Evolutionary conservation across 768 basidiomycete species (phyloP), one percentile per base, ranked within the genome.

Genomic region (Hericium coralloides): DNA sequence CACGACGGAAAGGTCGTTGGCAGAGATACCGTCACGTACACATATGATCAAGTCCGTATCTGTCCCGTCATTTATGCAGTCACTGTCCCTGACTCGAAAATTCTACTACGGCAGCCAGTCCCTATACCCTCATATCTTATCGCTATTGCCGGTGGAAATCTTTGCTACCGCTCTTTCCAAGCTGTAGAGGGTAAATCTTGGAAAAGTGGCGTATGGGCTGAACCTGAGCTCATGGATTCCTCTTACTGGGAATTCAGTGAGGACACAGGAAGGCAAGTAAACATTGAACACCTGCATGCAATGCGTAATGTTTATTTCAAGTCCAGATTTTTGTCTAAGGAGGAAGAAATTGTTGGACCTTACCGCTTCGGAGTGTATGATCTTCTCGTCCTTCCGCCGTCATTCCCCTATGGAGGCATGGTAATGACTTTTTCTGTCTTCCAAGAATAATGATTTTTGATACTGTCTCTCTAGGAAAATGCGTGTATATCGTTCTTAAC

Each of bases 321-420:
- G 31, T 14, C 5, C 53, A 92, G 90, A 63, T 95, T 89, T 68
- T 71, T 97, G 57, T 76, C 81, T 2, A 80, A 79, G 14, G 90
- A 88, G 55, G 93, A 97, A 69, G 75, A 81, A 12, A 74, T 93
- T 39, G 79, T 89, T 1, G 80, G 80, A 0, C 76, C 84, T 0
- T 98, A 98, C 67, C 75, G 74, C 52, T 98, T 94, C 64, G 86
- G 89, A 2, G 87, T 93, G 1, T 97, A 94, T 65, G 94, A 98
- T 67, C 68, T 95, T 2, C 77, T 98, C 18, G 84, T 98, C 22
- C 76, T 98, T 3, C 95, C 95, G 0, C 87, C 91, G 12, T 87
- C 89, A 0, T 98, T 97, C 78, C 95, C 94, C 1, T 95, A 89
- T 67, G 94, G 92, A 52, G 92, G 91, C 59, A 87, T 90, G 90